Base-by-base conservation (phyloP, 805 yeast species). In the Lachancea waltii region DNA sequence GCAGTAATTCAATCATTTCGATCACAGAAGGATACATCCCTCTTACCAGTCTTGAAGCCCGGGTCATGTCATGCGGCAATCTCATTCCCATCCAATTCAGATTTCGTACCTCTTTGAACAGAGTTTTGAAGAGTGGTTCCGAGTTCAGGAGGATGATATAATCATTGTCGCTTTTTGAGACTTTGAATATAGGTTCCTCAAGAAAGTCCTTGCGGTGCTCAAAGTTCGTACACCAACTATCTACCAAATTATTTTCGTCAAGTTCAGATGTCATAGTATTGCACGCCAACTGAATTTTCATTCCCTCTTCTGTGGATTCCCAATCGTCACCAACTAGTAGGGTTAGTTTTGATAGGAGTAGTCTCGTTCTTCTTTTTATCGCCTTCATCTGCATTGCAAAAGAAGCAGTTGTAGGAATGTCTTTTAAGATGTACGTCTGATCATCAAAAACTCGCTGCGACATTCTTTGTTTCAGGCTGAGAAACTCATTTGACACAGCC, bases 241-340 rank as follows among this genome's bases (percentile, higher is more conserved):
- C 57, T 35, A 69, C 71, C 0, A 72, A 47, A 0, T 38, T 42
- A 19, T 67, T 58, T 0, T 75, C 52, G 34, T 79, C 65, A 8
- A 78, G 56, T 33, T 69, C 72, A 17, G 64, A 58, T n/a, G 65
- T 49, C 33, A 83, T 64, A 0, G 63, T 56, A 2, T 54, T 47
- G 17, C 75, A 67, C 42, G 76, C 84, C 1, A 64, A 55, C 8
- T 70, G 63, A 1, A 90, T 71, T 43, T 70, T 73, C 36, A 69
- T 71, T 0, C 95, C 96, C 36, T 79, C 86, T 2, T 79, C 72
- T 41, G 74, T 76, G 7, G 67, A 60, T 15, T 56, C 61, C 89
- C 89, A 81, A 6, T 76, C 75, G 13, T 65, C 51, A 0, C 87
- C 84, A 6, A 81, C 59, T 3, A 80, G 66, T 9, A 67, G 55